Evolutionary conservation across 495 filamentous ascomycete genomes (phyloP), one percentile per base, ranked within the genome.

Genomic region (Friedmanniomyces simplex): DNA sequence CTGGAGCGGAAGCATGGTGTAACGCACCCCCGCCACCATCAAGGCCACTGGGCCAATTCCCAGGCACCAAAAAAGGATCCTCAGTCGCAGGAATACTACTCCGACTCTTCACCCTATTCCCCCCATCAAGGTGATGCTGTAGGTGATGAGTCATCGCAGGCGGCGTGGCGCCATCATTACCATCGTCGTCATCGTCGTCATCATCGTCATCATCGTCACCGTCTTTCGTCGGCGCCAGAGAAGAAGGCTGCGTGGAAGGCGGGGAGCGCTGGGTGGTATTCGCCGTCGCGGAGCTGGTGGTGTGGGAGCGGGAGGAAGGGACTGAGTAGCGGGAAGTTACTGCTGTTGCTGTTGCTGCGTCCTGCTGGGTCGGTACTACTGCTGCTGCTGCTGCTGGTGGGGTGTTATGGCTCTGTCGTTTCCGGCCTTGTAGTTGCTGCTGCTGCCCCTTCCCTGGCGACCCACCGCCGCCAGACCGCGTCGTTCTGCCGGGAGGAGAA

Each of bases 191-290:
- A n/a, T n/a, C n/a, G n/a, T n/a, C n/a, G n/a, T n/a, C n/a, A n/a
- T n/a, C n/a, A n/a, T n/a, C n/a, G n/a, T n/a, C n/a, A n/a, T n/a
- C n/a, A n/a, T n/a, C n/a, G n/a, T n/a, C n/a, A 0, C 56, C 57
- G 34, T 59, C 58, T 3, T 60, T 54, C 10, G 58, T 50, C 10
- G 46, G 22, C 4, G 52, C 58, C 21, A 63, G 21, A 4, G 57
- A 60, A 18, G 61, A 63, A 13, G 61, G 57, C 37, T 63, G 57
- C 14, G 62, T 64, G n/a, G 61, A 57, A 10, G 51, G n/a, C n/a
- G n/a, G 52, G 13, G 61, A 60, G n/a, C 41, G 56, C 37, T 59
- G 60, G 2, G 61, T 56, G 7, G 61, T 60, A 8, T 53, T 50
- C 13, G 62, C 55, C n/a, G 62, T 57, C 10, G 57, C 57, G 1